Evolutionary conservation across 495 filamentous ascomycete species (phyloP).

Genomic region (Daldinia loculata): DNA sequence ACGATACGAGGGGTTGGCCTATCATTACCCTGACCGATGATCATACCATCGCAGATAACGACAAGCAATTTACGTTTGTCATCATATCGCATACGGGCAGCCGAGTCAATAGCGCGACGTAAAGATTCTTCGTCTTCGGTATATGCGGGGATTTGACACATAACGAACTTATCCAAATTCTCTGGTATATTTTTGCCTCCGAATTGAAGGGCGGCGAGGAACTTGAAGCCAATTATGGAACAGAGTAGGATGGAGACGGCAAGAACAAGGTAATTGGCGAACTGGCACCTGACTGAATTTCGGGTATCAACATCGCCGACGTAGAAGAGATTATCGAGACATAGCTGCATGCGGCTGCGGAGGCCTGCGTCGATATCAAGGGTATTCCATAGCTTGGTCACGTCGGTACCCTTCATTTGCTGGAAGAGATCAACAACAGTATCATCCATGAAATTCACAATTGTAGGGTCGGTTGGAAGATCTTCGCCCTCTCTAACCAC

Average conservation of each 20-base stretch:
- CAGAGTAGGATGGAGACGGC: slow-evolving; percentile 86
- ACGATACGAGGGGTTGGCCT: slow-evolving; percentile 95
- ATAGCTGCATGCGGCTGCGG: slow-evolving; percentile 77
- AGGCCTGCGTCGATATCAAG: slow-evolving; percentile 63
- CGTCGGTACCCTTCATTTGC: slow-evolving; percentile 75
- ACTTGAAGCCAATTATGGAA: slow-evolving; percentile 90
- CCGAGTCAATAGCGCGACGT: slow-evolving; percentile 94
- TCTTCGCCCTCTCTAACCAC: slow-evolving; percentile 61
- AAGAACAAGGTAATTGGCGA: slow-evolving; percentile 90
- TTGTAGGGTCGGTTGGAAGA: slow-evolving; percentile 57
- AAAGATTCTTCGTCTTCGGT: slow-evolving; percentile 98
- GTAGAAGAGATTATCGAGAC: slow-evolving; percentile 95
- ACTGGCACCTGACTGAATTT: slow-evolving; percentile 84
- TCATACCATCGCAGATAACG: slow-evolving; percentile 98
- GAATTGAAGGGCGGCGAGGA: slow-evolving; percentile 95
- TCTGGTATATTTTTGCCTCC: slow-evolving; percentile 89
- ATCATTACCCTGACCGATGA: slow-evolving; percentile 98
- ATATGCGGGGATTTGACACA: slow-evolving; percentile 96
- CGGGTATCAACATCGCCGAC: slow-evolving; percentile 91
- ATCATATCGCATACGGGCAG: slow-evolving; percentile 94
- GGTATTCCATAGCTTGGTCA: slow-evolving; percentile 83
- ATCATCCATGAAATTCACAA: slow-evolving; percentile 84
- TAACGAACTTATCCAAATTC: slow-evolving; percentile 97
- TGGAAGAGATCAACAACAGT: slow-evolving; percentile 80
- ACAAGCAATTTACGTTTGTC: slow-evolving; percentile 97